phyloP scores from a whole-genome alignment of 2,329 filamentous ascomycete genomes.

The Beauveria sp. region DNA sequence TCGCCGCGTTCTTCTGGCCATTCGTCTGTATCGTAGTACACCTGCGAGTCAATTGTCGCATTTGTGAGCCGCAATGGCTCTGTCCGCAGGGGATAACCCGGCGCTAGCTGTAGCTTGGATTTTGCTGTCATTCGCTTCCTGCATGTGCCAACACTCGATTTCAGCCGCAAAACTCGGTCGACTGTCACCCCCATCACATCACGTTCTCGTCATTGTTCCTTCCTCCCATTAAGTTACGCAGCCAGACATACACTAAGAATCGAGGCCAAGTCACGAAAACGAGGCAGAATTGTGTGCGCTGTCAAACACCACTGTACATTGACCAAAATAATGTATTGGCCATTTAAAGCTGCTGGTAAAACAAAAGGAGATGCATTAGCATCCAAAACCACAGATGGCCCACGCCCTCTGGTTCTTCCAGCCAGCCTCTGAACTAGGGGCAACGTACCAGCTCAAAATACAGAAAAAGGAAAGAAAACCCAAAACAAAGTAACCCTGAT shows the following conservation, averaged over 20 bases:
- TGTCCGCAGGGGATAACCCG: not conserved
- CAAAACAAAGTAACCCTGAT: not conserved
- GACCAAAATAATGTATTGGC: not conserved
- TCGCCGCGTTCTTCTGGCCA: not conserved
- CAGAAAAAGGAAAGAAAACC: not conserved
- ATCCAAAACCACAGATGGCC: not conserved
- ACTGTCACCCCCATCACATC: too few relatives aligned
- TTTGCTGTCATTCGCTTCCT: too few relatives aligned
- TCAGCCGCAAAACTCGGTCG: too few relatives aligned
- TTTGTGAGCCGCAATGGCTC: not conserved
- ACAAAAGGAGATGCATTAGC: not conserved
- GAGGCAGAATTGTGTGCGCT: not conserved
- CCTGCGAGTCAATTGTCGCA: not conserved
- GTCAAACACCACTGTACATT: not conserved
- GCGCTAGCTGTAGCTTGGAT: not conserved
- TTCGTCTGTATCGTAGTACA: not conserved
- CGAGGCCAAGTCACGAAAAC: not conserved
- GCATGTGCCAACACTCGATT: too few relatives aligned
- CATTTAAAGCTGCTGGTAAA: too few relatives aligned
- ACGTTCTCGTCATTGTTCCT: too few relatives aligned
- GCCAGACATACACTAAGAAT: not conserved
- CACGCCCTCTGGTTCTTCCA: not conserved
- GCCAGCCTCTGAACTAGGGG: not conserved
- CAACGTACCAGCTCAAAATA: not conserved
- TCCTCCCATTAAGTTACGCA: too few relatives aligned